These are phyloP conservation scores for Backusella tarrabulga DNA, from an alignment of 192 early-diverging fungal genomes.

Conservation along the genomic window DNA sequence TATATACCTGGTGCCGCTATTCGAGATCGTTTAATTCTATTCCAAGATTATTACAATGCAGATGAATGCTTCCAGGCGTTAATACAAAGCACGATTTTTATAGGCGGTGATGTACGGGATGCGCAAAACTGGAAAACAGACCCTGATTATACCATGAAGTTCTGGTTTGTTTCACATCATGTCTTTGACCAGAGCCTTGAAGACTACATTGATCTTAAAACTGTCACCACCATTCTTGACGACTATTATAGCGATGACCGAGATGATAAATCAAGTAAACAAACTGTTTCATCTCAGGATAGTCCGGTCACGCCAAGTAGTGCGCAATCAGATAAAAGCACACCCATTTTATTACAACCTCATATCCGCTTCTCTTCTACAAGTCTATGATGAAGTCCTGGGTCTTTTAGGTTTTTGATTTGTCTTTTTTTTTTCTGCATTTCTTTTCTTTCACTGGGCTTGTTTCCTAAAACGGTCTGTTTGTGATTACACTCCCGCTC, in stretches of 20 bases:
- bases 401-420: too few species aligned
- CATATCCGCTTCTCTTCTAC: not conserved
- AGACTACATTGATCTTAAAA: not conserved
- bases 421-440: not conserved
- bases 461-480: not conserved
- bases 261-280: not conserved
- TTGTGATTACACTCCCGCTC: not conserved
- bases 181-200: constrained; percentile 7
- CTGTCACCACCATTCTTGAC: not conserved
- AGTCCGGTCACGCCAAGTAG: not conserved
- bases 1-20: constrained; percentile 23
- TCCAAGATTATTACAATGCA: constrained; percentile 29
- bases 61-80: constrained; percentile 31
- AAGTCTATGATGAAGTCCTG: not conserved
- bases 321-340: not conserved
- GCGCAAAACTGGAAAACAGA: constrained; percentile 24
- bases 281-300: not conserved
- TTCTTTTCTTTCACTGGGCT: not conserved
- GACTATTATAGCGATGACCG: not conserved
- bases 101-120: constrained; percentile 26
- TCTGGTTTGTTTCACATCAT: constrained; percentile 32
- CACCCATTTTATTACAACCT: not conserved
- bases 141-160: constrained; percentile 15
- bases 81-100: constrained; percentile 17
- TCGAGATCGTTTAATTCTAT: constrained; percentile 37